Evolutionary conservation across 345 rosid genomes (phyloP).

Genomic region (Eutrema japonicum): DNA sequence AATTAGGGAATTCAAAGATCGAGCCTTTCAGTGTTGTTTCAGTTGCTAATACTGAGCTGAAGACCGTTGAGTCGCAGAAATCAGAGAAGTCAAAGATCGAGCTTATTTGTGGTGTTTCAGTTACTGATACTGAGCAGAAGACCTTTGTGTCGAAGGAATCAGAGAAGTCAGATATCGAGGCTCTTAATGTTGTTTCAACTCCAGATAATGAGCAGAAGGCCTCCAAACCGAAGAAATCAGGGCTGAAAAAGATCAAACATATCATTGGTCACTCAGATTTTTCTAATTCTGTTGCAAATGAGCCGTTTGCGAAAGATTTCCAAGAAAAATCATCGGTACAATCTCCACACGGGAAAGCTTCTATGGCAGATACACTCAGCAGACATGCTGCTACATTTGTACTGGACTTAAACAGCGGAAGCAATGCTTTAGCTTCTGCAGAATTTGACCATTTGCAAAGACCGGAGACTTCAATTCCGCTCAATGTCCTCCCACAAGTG

Average conservation of each 20-base stretch:
- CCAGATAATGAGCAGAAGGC: constrained; percentile 37
- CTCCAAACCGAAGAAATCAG: constrained; percentile 24
- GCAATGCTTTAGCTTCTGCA: constrained; percentile 26
- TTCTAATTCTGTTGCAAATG: constrained; percentile 36
- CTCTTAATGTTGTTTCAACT: constrained; percentile 51
- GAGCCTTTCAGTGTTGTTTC: constrained; percentile 50
- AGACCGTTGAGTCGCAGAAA: constrained; percentile 41
- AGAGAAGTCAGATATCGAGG: constrained; percentile 41
- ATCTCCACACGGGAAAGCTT: constrained; percentile 31
- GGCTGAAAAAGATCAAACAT: constrained; percentile 14
- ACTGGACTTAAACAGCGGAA: constrained; percentile 64
- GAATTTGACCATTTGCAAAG: constrained; percentile 33
- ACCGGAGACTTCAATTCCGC: constrained; percentile 13
- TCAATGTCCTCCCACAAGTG: constrained; percentile 33
- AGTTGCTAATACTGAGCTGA: constrained; percentile 44
- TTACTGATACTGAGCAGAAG: constrained; percentile 41
- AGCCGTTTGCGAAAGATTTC: constrained; percentile 32
- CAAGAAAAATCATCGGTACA: constrained; percentile 36
- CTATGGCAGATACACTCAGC: constrained; percentile 21
- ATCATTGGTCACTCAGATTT: constrained; percentile 19
- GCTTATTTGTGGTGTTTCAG: constrained; percentile 51
- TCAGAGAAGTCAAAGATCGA: constrained; percentile 43
- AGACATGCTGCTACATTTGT: constrained; percentile 45
- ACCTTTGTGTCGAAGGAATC: constrained; percentile 43
- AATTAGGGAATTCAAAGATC: constrained; percentile 41